phyloP scores from a whole-genome alignment of 306 rosid genomes.

The Cucumis cinereus region DNA sequence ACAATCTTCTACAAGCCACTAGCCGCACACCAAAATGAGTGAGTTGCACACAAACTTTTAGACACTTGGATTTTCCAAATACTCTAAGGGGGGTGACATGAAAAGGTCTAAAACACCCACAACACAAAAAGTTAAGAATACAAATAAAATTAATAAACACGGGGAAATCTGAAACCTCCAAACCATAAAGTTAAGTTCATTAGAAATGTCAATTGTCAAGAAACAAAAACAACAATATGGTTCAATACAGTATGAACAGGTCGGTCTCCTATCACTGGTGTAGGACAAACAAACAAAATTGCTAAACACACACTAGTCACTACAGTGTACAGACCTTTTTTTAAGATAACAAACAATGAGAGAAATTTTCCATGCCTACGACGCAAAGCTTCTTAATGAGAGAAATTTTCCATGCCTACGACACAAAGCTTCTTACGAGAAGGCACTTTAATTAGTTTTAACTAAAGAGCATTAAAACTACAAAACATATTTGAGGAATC shows the following conservation, averaged over 20 bases:
- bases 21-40: not conserved
- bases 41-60: too few relatives aligned
- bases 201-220: not conserved
- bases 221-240: not conserved
- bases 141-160: not conserved
- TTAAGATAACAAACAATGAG: not conserved
- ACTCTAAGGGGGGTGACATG: not conserved
- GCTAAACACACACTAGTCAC: not conserved
- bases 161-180: not conserved
- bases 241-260: not conserved
- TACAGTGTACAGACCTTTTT: not conserved
- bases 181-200: not conserved
- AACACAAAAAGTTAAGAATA: not conserved
- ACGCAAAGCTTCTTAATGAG: not conserved
- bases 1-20: not conserved
- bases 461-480: not conserved
- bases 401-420: not conserved
- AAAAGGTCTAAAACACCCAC: not conserved
- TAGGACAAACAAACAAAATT: not conserved
- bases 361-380: not conserved
- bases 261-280: not conserved
- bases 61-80: not conserved
- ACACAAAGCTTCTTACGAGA: not conserved
- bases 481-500: not conserved
- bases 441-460: not conserved